Conservation (phyloP, 495 filamentous ascomycete genomes). For the Chaetomium cochliodes region DNA sequence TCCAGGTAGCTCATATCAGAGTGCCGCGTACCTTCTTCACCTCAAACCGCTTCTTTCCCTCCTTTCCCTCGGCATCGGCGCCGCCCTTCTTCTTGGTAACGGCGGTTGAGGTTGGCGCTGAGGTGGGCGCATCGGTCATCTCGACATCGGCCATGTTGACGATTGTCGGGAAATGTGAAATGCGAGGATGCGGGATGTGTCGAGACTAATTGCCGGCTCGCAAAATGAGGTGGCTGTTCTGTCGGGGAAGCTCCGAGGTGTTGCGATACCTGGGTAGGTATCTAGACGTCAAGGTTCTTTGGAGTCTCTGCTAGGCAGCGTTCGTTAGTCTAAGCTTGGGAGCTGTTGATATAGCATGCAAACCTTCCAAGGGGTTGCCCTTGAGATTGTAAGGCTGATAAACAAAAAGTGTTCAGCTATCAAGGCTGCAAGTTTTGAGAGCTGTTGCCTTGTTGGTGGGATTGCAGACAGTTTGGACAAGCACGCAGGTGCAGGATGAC, state of each 20-base stretch:
- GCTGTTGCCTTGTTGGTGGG: background rate
- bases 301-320: conserved; percentile 4
- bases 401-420: background rate
- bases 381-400: background rate
- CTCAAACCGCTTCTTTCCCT: conserved; percentile 91
- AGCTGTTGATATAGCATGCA: conserved; percentile 6
- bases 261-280: background rate
- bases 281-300: background rate
- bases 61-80: conserved; percentile 56
- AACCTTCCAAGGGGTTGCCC: background rate
- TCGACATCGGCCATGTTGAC: conserved; percentile 89
- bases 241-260: background rate
- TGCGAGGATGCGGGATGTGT: background rate
- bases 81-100: conserved; percentile 58
- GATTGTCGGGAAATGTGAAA: conserved; percentile 2
- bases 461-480: background rate
- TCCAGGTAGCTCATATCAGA: background rate
- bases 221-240: background rate
- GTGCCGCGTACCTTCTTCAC: conserved; percentile 81
- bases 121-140: conserved; percentile 82
- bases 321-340: conserved; percentile 18
- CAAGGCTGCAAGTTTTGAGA: background rate
- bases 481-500: background rate
- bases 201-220: background rate
- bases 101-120: conserved; percentile 51